Conservation (phyloP, 2,329 filamentous ascomycete genomes). For the Scedosporium boydii region DNA sequence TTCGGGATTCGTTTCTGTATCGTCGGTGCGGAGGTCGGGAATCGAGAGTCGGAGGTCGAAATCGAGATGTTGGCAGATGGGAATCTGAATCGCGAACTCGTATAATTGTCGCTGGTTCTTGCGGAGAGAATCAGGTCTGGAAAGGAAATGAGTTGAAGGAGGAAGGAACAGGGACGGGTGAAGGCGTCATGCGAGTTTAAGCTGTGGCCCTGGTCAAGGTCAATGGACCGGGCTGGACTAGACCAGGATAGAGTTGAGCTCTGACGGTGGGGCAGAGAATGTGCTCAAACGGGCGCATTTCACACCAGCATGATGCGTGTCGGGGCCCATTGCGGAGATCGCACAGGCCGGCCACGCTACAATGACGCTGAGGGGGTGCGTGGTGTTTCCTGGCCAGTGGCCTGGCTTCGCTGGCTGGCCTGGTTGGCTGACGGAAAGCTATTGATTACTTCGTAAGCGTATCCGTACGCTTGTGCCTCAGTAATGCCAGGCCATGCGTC, state of each 20-base stretch:
- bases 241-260: neutral
- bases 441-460: too few relatives aligned
- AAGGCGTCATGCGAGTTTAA: conserved; percentile 4
- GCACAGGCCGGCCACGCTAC: conserved; percentile 7
- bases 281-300: conserved; percentile 31
- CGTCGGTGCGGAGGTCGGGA: neutral
- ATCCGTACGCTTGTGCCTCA: too few relatives aligned
- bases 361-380: too few relatives aligned
- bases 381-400: too few relatives aligned
- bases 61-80: neutral
- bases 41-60: neutral
- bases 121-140: neutral
- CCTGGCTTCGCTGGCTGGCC: too few relatives aligned
- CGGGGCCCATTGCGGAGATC: neutral
- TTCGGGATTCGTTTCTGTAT: neutral
- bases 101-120: too few relatives aligned
- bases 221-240: too few relatives aligned
- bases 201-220: neutral
- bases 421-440: too few relatives aligned
- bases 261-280: conserved; percentile 16
- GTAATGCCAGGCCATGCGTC: too few relatives aligned
- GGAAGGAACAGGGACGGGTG: neutral
- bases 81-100: neutral
- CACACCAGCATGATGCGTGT: neutral
- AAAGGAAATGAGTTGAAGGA: neutral